Conservation (phyloP, 352 stramenopile genomes). For the Pythium rishiriense region DNA sequence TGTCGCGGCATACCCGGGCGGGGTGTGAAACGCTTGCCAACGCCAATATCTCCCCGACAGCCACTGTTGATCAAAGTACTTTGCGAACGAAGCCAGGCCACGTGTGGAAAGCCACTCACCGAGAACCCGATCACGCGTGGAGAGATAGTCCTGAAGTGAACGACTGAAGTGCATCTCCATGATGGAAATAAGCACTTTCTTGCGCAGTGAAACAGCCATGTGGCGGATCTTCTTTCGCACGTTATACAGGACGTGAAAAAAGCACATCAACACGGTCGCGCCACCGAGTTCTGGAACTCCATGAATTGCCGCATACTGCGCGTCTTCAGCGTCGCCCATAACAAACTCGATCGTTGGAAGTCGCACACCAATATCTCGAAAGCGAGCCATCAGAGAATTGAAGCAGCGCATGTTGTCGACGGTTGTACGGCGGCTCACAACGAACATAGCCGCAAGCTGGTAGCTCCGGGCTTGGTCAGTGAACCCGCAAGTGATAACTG, state of each 20-base stretch:
- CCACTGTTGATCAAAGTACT: conserved; percentile 21
- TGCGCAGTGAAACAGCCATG: neutral
- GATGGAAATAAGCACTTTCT: neutral
- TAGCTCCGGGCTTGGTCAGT: conserved; percentile 1
- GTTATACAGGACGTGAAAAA: conserved; percentile 19
- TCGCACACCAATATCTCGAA: neutral
- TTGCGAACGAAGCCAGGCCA: neutral
- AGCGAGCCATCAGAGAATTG: neutral
- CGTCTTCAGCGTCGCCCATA: conserved; percentile 24
- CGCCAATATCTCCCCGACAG: conserved; percentile 1
- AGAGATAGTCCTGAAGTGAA: neutral
- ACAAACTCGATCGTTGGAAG: neutral
- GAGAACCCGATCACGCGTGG: neutral
- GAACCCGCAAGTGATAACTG: conserved; percentile 13
- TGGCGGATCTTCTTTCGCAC: conserved; percentile 1
- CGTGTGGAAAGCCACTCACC: neutral
- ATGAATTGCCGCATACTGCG: conserved; percentile 7
- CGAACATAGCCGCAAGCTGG: conserved; percentile 9
- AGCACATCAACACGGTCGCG: conserved; percentile 15
- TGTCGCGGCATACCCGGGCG: conserved; percentile 1
- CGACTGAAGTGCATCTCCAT: conserved; percentile 8
- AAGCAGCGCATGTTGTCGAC: conserved; percentile 4
- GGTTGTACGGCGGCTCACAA: conserved; percentile 1
- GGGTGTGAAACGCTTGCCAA: conserved; percentile 23
- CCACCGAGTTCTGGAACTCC: neutral